Evolutionary conservation across 768 basidiomycete genomes (phyloP).

Genomic region (Suillus paluster): DNA sequence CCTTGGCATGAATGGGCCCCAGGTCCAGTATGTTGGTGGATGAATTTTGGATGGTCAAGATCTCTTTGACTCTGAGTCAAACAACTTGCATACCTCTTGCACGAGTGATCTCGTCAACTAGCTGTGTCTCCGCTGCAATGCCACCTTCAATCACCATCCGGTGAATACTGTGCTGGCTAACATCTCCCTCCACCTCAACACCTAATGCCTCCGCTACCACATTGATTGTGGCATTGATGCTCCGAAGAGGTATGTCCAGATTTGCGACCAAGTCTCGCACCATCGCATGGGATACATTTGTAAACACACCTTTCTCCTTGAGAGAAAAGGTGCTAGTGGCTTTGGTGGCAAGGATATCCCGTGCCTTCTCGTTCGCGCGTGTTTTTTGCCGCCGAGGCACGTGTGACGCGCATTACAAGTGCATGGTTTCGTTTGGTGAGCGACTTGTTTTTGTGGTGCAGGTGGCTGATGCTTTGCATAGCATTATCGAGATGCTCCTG

Average conservation of each 20-base stretch:
- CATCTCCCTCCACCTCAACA: slow-evolving; percentile 10
- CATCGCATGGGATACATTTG: background rate
- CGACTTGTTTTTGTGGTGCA: background rate
- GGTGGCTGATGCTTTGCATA: background rate
- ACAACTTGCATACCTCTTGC: slow-evolving; percentile 4
- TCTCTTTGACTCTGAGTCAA: background rate
- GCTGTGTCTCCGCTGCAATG: slow-evolving; percentile 13
- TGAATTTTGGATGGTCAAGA: too few species aligned
- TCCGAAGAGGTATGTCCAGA: background rate
- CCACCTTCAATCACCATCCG: slow-evolving; percentile 16
- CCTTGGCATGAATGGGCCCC: too few species aligned
- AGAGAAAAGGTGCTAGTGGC: background rate
- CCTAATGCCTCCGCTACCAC: background rate
- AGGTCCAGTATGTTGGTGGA: too few species aligned
- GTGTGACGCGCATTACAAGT: background rate
- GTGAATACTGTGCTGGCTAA: slow-evolving; percentile 8
- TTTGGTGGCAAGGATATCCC: background rate
- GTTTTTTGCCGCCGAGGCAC: background rate
- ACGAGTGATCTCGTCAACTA: slow-evolving; percentile 9
- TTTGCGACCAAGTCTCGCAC: background rate
- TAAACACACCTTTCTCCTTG: slow-evolving; percentile 1
- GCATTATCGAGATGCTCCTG: background rate
- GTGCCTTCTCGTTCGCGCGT: background rate
- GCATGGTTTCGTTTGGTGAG: slow-evolving; percentile 3
- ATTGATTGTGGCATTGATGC: background rate